phyloP scores from a whole-genome alignment of 2,329 filamentous ascomycete genomes.

The Cercospora zeae-maydis region DNA sequence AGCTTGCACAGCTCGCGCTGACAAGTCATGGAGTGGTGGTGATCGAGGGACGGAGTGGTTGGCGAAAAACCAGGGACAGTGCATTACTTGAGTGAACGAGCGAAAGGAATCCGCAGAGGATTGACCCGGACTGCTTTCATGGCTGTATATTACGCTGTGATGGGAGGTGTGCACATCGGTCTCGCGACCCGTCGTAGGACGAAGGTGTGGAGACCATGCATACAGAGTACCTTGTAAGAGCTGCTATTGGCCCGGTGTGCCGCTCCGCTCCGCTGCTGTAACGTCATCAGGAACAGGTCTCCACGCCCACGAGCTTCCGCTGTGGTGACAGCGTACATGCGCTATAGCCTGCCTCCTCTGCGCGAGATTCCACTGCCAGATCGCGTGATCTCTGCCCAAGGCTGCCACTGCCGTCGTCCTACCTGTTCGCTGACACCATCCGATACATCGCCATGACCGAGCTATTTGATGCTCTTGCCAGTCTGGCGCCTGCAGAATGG shows the following conservation, averaged over 20 bases:
- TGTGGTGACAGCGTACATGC: neutral
- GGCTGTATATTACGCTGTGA: neutral
- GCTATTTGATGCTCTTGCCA: constrained; percentile 47
- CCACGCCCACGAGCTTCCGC: neutral
- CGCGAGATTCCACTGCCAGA: neutral
- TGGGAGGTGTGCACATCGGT: neutral
- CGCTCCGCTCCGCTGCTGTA: neutral
- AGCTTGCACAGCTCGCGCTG: neutral
- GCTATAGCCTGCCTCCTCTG: neutral
- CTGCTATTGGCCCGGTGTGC: too few species aligned
- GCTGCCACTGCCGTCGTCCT: neutral
- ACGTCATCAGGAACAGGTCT: neutral
- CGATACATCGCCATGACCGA: constrained; percentile 34
- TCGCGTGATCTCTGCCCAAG: neutral
- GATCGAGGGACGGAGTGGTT: neutral
- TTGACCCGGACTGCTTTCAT: neutral
- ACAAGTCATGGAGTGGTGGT: neutral
- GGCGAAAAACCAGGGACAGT: neutral
- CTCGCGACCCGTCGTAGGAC: neutral
- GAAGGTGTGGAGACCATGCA: too few species aligned
- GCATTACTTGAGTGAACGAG: neutral
- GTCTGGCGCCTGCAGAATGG: constrained; percentile 45
- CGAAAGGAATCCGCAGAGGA: neutral
- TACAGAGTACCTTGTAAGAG: too few species aligned
- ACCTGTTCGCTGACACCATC: neutral